Evolutionary conservation across 1,139 yeast species (phyloP), one percentile per base, ranked within the genome.

Genomic region (Pichia sp.): DNA sequence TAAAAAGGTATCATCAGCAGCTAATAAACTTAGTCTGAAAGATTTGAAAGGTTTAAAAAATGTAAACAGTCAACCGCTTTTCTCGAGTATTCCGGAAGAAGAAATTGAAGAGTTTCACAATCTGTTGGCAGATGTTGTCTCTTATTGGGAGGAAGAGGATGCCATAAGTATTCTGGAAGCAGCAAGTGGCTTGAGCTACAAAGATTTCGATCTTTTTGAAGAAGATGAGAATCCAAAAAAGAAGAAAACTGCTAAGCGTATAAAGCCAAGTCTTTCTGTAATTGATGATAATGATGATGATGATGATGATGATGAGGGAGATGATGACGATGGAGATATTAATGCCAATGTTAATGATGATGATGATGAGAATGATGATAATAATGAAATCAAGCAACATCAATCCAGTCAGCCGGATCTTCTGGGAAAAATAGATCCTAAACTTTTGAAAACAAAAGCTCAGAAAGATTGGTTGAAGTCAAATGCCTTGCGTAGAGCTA

Each of bases 401-500:
- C 7, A 26, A 4, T 26, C 29, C 29, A 26, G 7, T 26, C 7
- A 5, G 23, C 58, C 57, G 44, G 63, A 63, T 49, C 54, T 57
- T 16, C 50, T 53, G 1, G 61, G 57, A 44, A 42, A 26, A 1
- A 26, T 62, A 11, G 34, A 51, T 40, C 46, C 59, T 8, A 52
- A 56, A n/a, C 50, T 46, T 11, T 36, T 56, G 1, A 52, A 57
- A 23, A 54, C 60, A 16, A 47, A 50, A 4, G 49, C 51, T 8
- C 56, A 57, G n/a, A 49, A 54, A 15, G 38, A 53, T 7, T 64
- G 66, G 64, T 56, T 61, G 50, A 59, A 55, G 38, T 45, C 42
- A 5, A 66, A 61, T 43, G 67, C 64, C 4, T 47, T 60, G 30
- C 59, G 64, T 54, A 60, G 69, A 51, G 54, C 66, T 5, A 49